Conservation (phyloP, 345 rosid genomes). For the Lepidium didymum region DNA sequence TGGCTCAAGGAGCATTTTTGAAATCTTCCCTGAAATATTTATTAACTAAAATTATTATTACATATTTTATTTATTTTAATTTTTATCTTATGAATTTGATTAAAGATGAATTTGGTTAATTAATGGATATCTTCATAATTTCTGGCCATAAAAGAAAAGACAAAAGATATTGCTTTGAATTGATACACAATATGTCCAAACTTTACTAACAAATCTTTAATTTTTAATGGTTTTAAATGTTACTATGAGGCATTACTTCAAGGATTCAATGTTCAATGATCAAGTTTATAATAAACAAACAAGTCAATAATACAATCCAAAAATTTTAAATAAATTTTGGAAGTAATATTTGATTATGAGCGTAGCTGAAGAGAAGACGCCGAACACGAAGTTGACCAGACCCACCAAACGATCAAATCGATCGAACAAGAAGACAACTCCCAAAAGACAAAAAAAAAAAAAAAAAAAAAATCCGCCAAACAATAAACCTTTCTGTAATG, state of each 20-base stretch:
- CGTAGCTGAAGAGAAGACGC: conserved; percentile 24
- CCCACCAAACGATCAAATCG: conserved; percentile 28
- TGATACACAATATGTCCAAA: not conserved
- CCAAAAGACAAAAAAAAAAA: not conserved
- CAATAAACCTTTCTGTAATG: conserved; percentile 19
- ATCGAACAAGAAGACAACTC: conserved; percentile 15
- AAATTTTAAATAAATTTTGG: not conserved
- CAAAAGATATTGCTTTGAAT: not conserved
- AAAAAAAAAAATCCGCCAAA: not conserved
- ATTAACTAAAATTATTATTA: too few relatives aligned
- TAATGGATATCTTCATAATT: too few relatives aligned
- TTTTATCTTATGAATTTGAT: too few relatives aligned
- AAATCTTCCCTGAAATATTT: too few relatives aligned
- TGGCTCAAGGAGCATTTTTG: too few relatives aligned
- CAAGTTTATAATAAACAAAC: not conserved
- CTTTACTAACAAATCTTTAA: not conserved
- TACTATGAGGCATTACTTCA: conserved; percentile 10
- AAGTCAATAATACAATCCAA: not conserved
- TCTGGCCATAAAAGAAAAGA: not conserved
- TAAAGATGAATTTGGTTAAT: too few relatives aligned
- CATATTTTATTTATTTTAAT: too few relatives aligned
- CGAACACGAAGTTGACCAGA: conserved; percentile 30
- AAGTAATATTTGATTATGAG: conserved; percentile 7
- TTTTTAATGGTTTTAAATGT: not conserved
- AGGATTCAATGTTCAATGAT: not conserved